Evolutionary conservation across 2,329 filamentous ascomycete species (phyloP), one percentile per base, ranked within the genome.

Genomic region (Fusarium mundagurra): DNA sequence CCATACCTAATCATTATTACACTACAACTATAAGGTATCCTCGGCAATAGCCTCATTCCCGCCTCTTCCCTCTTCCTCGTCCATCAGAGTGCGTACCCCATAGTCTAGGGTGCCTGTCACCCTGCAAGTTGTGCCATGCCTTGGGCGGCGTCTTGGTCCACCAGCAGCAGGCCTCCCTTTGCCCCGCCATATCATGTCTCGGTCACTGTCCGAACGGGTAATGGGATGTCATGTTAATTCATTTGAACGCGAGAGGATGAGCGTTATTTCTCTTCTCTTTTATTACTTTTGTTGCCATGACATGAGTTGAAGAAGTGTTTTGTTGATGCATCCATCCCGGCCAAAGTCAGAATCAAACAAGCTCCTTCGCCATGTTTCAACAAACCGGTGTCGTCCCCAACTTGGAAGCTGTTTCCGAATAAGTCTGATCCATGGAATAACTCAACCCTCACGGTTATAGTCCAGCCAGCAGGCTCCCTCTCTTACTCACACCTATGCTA

Each of bases 181-280:
- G 71, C 65, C 67, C 75, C 68, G 74, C 64, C 58, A 66, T 67
- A 44, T 72, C 62, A 45, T 64, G 57, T 76, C 76, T 78, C 76
- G 76, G 76, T 77, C 76, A 78, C 74, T 69, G 66, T 78, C 76
- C 76, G 76, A 78, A 74, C 54, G 51, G 50, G 59, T 62, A 74
- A 69, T 67, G 54, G 29, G 22, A 58, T 73, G 71, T 74, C 71
- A 71, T 76, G 73, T 65, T 61, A 69, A 72, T 70, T 71, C 60
- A 59, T 71, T 54, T 71, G 73, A 67, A 68, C 67, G 38, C 51
- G 68, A 62, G 61, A 59, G 47, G 58, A 57, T 38, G 61, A 57
- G 60, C 58, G 60, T 57, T 43, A 55, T 64, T 67, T 68, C 53
- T 66, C 68, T 74, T 65, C 58, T 64, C 64, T 71, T 71, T 76